Percentiles rank a stretch among this genome's conserved stretches.
Conservation (phyloP, 2,329 filamentous ascomycete genomes). For the Ilyonectria destructans region DNA sequence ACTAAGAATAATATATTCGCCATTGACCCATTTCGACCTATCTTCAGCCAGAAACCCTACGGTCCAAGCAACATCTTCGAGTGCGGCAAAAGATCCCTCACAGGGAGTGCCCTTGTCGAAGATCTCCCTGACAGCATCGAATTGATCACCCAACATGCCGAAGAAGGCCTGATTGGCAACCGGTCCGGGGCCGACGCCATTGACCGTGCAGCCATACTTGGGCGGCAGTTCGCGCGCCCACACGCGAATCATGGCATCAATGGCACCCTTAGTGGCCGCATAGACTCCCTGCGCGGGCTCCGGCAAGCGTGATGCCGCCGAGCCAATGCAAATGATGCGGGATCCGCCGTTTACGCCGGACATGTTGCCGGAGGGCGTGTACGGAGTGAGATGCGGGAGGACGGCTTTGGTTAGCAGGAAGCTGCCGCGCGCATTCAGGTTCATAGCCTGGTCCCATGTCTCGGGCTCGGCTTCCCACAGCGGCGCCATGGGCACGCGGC, state of each 20-base stretch:
- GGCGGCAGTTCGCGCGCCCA: not conserved
- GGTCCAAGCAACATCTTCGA: no score
- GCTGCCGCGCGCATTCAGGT: not conserved
- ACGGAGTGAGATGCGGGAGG: not conserved
- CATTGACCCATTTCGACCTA: no score
- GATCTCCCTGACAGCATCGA: no score
- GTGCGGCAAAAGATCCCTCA: no score
- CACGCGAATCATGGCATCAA: not conserved
- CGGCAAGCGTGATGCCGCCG: not conserved
- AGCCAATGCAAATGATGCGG: not conserved
- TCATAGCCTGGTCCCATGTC: not conserved
- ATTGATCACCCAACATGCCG: no score
- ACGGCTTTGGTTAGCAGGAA: not conserved
- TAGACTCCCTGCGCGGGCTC: not conserved
- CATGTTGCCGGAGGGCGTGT: not conserved
- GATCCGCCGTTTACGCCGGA: not conserved
- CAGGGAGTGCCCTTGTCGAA: no score
- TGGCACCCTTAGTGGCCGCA: not conserved
- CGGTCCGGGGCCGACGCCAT: no score
- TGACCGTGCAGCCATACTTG: not conserved
- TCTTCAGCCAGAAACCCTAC: no score
- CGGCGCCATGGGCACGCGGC: not conserved
- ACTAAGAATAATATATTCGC: no score
- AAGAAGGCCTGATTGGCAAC: no score
- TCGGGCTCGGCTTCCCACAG: not conserved